These are phyloP conservation scores for Avena atlantica DNA, from an alignment of 176 grass and related monocot genomes.

Conservation along the genomic window DNA sequence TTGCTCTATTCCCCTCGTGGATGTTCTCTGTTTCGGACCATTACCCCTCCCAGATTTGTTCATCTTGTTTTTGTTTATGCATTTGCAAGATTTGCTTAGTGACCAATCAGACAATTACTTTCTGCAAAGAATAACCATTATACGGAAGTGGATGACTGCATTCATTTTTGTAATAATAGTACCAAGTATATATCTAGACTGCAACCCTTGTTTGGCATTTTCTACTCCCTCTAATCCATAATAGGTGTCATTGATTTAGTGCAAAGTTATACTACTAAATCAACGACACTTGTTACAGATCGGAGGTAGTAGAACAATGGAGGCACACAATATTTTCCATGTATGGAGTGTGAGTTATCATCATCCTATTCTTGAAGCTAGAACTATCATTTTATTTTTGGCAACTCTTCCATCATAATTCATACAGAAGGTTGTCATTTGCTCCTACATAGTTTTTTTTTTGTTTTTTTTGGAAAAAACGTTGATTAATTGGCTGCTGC, in stretches of 20 bases:
- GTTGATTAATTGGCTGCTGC: too few species aligned
- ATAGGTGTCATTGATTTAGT: too few species aligned
- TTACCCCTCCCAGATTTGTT: background rate
- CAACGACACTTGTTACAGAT: too few species aligned
- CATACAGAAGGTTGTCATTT: background rate
- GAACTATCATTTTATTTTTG: background rate
- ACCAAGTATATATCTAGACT: background rate
- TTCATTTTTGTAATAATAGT: slow-evolving; percentile 36
- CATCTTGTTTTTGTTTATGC: background rate
- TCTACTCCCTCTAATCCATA: background rate
- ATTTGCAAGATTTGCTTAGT: background rate
- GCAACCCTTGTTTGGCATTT: slow-evolving; percentile 22
- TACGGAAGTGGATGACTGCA: background rate
- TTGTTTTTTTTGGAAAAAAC: too few species aligned
- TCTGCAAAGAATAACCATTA: background rate
- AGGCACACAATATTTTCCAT: background rate
- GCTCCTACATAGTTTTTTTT: too few species aligned
- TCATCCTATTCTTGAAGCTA: background rate
- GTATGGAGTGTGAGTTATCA: slow-evolving; percentile 18
- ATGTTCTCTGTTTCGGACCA: background rate
- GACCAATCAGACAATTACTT: slow-evolving; percentile 6
- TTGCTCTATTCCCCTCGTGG: slow-evolving; percentile 22
- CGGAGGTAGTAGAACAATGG: background rate
- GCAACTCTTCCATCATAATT: background rate
- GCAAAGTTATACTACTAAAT: too few species aligned